Percentiles rank a stretch among this genome's conserved stretches.
Conservation (phyloP, 2,329 filamentous ascomycete species). For the Metarhizium robertsii region DNA sequence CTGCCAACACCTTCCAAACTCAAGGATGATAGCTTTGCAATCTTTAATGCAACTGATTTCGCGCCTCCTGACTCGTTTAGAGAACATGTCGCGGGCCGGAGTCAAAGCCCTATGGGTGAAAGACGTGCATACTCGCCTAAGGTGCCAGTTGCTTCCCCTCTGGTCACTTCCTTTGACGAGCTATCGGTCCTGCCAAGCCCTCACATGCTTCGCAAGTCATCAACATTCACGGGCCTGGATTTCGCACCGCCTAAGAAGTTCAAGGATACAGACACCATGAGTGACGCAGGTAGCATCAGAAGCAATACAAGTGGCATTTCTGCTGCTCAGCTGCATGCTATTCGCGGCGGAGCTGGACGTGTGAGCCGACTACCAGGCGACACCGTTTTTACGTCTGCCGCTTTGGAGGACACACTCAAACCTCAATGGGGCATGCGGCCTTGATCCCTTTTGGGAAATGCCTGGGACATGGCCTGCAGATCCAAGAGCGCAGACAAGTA, state of each 20-base stretch:
- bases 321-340: constrained; percentile 55
- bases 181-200: constrained; percentile 80
- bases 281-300: constrained; percentile 55
- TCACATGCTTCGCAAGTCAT: constrained; percentile 67
- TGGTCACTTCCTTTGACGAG: constrained; percentile 80
- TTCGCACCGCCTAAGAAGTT: constrained; percentile 73
- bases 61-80: constrained; percentile 63
- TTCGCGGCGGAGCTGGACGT: constrained; percentile 76
- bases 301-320: constrained; percentile 69
- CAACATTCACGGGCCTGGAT: constrained; percentile 69
- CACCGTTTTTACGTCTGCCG: constrained; percentile 66
- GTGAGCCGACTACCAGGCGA: constrained; percentile 77
- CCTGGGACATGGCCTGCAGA: not conserved
- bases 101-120: constrained; percentile 55
- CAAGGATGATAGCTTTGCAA: constrained; percentile 67
- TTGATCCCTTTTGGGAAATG: constrained; percentile 13
- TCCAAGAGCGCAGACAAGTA: not conserved
- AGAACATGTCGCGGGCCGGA: constrained; percentile 61
- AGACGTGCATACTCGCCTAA: constrained; percentile 65
- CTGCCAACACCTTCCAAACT: constrained; percentile 82
- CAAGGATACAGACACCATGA: constrained; percentile 50
- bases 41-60: constrained; percentile 66
- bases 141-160: constrained; percentile 65
- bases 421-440: constrained; percentile 48
- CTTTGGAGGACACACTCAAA: constrained; percentile 52